A percentile compares a stretch with the other conserved stretches of the same genome.
Conservation (phyloP, 768 basidiomycete genomes). For the Hortiboletus flavorubellus region DNA sequence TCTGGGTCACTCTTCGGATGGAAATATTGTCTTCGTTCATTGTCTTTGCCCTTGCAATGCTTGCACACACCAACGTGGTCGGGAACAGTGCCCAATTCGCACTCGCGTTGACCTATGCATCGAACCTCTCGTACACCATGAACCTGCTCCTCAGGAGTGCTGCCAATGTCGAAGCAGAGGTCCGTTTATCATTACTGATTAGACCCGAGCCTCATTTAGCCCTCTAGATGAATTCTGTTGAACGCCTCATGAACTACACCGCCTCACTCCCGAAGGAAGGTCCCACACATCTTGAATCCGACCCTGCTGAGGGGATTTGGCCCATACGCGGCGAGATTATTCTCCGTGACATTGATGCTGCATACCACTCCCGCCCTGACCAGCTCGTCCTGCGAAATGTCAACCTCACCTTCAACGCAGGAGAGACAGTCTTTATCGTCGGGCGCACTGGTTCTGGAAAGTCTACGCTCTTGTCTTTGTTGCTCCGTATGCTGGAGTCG, state of each 20-base stretch:
- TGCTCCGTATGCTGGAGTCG: constrained; percentile 72
- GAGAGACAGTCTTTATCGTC: constrained; percentile 75
- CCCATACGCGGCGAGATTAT: constrained; percentile 57
- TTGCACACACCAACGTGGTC: constrained; percentile 26
- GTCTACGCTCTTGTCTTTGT: constrained; percentile 59
- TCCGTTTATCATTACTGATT: neutral
- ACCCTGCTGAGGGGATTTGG: constrained; percentile 21
- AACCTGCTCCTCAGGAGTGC: constrained; percentile 27
- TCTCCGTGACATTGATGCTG: constrained; percentile 57
- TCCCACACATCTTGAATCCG: constrained; percentile 17
- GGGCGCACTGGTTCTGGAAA: constrained; percentile 78
- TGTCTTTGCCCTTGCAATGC: constrained; percentile 25
- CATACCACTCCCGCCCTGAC: constrained; percentile 69
- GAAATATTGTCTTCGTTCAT: constrained; percentile 27
- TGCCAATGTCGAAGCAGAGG: constrained; percentile 29
- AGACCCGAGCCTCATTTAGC: neutral
- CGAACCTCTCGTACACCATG: constrained; percentile 25
- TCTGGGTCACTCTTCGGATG: constrained; percentile 32
- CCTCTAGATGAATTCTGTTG: constrained; percentile 27
- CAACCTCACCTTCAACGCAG: constrained; percentile 60
- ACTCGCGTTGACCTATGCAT: constrained; percentile 30
- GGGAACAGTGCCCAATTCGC: constrained; percentile 24
- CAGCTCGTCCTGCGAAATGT: constrained; percentile 57
- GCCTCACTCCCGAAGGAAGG: constrained; percentile 24
- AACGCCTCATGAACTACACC: constrained; percentile 28